Base-by-base conservation (phyloP, 768 basidiomycete species). In the Termitomyces sp. region DNA sequence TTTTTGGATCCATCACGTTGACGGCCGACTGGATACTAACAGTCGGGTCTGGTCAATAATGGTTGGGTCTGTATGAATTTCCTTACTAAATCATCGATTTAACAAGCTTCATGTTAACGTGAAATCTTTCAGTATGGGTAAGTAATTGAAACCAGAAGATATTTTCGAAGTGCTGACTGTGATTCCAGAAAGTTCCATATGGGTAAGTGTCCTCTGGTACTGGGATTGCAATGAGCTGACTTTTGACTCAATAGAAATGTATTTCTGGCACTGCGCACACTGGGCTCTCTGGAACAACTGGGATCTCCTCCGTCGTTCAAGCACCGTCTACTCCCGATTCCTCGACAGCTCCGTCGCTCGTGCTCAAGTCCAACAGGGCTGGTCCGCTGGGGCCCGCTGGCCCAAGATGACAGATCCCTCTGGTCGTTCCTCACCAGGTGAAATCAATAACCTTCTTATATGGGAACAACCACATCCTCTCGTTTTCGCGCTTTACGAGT, bases 391-490 rank as follows among this genome's bases (percentile, higher is more conserved):
- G n/a, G 84, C 83, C 20, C 76, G 84, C 27, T 84, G 82, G 82
- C 77, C 80, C 8, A 85, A 85, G 65, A 84, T 83, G 83, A 83
- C 81, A 9, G 82, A 84, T 59, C 84, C 84, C 0, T 73, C 76
- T 0, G 83, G 83, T 8, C 77, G 83, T 18, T 81, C 79, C 13
- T 72, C 82, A 0, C 84, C 84, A 0, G 83, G 83, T 1, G 74
- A 83, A 58, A 83, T 84, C 63, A 85, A 85, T 71, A 80, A 83
- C 62, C 74, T 84, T 16, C 74, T 86, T 36, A 81, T 86, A 55
- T 86, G 83, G 82, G 77, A 84, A 62, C 84, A 84, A 64, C 77
- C 78, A 0, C 83, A 85, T 65, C 82, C 83, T 1, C 71, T 86
- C 29, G 69, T 82, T 12, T 83, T 86, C 61, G 83, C 84, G 1